These are phyloP conservation scores for Podospora appendiculata DNA, from an alignment of 495 filamentous ascomycete species.

Conservation along the genomic window DNA sequence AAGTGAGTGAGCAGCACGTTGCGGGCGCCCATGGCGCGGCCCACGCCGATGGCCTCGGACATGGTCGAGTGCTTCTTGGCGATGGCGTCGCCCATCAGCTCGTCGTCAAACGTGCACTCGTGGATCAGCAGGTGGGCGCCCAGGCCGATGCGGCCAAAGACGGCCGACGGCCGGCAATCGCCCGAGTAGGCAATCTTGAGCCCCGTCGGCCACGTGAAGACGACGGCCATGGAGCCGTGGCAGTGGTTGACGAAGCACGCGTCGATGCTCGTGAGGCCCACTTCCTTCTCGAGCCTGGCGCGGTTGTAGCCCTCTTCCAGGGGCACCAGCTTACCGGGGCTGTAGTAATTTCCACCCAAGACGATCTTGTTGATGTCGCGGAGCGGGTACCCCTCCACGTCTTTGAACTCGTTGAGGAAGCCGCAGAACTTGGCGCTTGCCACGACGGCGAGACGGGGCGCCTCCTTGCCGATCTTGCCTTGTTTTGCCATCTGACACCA, in stretches of 20 bases:
- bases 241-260: constrained; percentile 70
- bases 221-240: constrained; percentile 63
- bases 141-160: constrained; percentile 62
- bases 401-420: constrained; percentile 70
- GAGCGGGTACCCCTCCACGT: constrained; percentile 51
- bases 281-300: constrained; percentile 1
- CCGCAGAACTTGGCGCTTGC: constrained; percentile 46
- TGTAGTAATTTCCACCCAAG: constrained; percentile 1
- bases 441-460: constrained; percentile 10
- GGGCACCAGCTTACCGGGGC: neutral
- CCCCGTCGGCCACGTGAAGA: constrained; percentile 65
- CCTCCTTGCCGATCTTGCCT: neutral
- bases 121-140: constrained; percentile 80
- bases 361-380: no score
- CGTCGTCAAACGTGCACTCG: constrained; percentile 92
- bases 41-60: constrained; percentile 73
- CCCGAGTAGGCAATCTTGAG: constrained; percentile 91
- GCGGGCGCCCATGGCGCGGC: constrained; percentile 65
- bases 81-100: constrained; percentile 63
- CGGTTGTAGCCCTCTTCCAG: neutral
- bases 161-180: constrained; percentile 71
- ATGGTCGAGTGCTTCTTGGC: constrained; percentile 90
- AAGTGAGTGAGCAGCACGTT: constrained; percentile 86
- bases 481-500: constrained; percentile 20
- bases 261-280: constrained; percentile 44